phyloP scores from a whole-genome alignment of 176 grass and related monocot genomes.

The Carex pumila region DNA sequence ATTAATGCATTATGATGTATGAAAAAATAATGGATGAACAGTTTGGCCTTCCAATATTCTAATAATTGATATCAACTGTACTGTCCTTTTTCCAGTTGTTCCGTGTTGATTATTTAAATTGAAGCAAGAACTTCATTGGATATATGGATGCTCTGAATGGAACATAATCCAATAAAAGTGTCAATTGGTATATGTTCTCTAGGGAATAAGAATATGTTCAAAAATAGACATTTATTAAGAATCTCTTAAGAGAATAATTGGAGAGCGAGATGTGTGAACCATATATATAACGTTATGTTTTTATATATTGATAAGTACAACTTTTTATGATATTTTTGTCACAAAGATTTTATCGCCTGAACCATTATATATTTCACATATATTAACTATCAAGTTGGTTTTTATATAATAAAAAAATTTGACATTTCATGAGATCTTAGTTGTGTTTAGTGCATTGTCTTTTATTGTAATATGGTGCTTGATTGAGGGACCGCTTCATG shows the following conservation, averaged over 20 bases:
- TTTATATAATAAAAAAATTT: neutral
- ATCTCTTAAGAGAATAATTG: neutral
- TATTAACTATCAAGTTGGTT: neutral
- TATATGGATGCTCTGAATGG: neutral
- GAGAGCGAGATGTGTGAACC: neutral
- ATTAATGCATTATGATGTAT: too few relatives aligned
- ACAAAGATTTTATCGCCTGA: neutral
- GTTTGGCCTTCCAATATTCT: too few relatives aligned
- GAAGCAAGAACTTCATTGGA: neutral
- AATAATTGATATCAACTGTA: too few relatives aligned
- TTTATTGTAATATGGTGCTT: too few relatives aligned
- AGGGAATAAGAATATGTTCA: neutral
- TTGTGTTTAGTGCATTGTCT: too few relatives aligned
- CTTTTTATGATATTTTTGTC: neutral
- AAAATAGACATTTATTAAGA: neutral
- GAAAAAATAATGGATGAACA: too few relatives aligned
- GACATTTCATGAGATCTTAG: neutral
- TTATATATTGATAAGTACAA: neutral
- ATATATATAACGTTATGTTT: neutral
- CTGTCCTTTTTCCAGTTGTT: too few relatives aligned
- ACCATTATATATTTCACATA: neutral
- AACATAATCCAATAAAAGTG: neutral
- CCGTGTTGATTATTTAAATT: neutral
- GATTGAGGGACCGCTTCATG: too few relatives aligned
- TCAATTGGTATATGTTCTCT: neutral